Evolutionary conservation across 345 rosid species (phyloP).

Genomic region (Dipteronia dyeriana): DNA sequence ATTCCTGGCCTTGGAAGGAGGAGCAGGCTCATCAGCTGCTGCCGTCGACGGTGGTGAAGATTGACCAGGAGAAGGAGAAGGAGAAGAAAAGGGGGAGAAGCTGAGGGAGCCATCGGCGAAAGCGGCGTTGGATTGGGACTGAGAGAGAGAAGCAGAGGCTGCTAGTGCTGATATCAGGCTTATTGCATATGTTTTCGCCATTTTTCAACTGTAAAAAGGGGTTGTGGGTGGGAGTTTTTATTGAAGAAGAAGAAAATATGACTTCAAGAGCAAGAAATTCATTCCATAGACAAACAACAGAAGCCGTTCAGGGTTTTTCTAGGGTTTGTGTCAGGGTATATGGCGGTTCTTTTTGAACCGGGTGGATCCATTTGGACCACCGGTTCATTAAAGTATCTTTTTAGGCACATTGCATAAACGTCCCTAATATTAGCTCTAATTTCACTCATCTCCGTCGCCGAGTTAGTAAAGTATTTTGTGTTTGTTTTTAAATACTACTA

Average conservation of each 20-base stretch:
- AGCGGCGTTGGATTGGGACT: conserved; percentile 32
- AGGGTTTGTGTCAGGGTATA: conserved; percentile 38
- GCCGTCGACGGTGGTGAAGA: conserved; percentile 42
- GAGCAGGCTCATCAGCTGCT: conserved; percentile 34
- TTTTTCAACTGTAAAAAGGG: conserved; percentile 11
- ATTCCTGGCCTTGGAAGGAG: conserved; percentile 55
- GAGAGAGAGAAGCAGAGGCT: conserved; percentile 53
- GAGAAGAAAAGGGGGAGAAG: conserved; percentile 35
- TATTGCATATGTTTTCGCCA: conserved; percentile 61
- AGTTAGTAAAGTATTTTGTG: too few species aligned
- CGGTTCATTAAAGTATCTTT: too few species aligned
- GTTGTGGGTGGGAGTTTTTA: not conserved
- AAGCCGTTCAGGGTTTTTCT: conserved; percentile 44
- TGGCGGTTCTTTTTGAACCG: not conserved
- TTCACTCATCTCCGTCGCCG: too few species aligned
- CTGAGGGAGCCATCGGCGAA: conserved; percentile 71
- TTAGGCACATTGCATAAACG: too few species aligned
- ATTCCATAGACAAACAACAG: not conserved
- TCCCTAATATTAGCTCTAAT: too few species aligned
- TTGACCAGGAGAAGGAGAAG: conserved; percentile 29
- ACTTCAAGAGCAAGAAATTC: conserved; percentile 41
- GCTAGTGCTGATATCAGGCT: conserved; percentile 70
- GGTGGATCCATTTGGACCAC: not conserved
- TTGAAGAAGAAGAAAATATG: conserved; percentile 16
- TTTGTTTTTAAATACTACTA: too few species aligned